Evolutionary conservation across 192 early-diverging fungal genomes (phyloP), one percentile per base, ranked within the genome.

Genomic region (Entomortierella parvispora): DNA sequence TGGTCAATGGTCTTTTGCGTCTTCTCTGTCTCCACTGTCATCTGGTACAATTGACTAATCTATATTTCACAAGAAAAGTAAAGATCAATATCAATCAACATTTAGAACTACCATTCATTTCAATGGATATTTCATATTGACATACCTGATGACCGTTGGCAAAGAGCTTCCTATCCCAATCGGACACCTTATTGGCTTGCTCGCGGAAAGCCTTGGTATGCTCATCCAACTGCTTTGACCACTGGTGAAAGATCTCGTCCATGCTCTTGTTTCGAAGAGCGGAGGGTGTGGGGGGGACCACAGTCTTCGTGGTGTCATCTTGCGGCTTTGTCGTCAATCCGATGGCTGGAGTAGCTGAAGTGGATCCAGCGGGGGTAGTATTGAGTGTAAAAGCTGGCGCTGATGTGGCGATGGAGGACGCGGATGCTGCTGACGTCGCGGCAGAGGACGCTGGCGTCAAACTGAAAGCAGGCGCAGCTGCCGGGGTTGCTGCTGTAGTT

Each of bases 221-320:
- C 43, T 80, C 84, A 43, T 93, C 88, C 42, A 99, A 85, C 71
- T 97, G 92, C 15, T 80, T 79, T 18, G 91, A 93, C 97, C 97
- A 99, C 81, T 90, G 88, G 44, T 94, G 91, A 34, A 96, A 75
- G 48, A 99, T 93, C 62, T 96, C 95, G 62, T 96, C 94, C 81
- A 99, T 85, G 26, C 93, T 95, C 81, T 92, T 95, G 58, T 90
- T 91, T 68, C 94, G 90, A 68, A 96, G 67, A 32, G 89, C 81
- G 33, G 87, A 75, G 23, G 86, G 80, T 46, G 85, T 81, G 5
- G 85, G 75, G 9, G 85, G 67, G 15, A 56, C 66, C 2, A 81
- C 68, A 23, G 63, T 75, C 33, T 80, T 85, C 32, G 84, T 62
- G 34, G 29, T 71, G 34, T 49, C 63, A 51, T 79, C 82, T 65